Evolutionary conservation across 257 asterid species (phyloP).

Genomic region (Rhazya stricta): DNA sequence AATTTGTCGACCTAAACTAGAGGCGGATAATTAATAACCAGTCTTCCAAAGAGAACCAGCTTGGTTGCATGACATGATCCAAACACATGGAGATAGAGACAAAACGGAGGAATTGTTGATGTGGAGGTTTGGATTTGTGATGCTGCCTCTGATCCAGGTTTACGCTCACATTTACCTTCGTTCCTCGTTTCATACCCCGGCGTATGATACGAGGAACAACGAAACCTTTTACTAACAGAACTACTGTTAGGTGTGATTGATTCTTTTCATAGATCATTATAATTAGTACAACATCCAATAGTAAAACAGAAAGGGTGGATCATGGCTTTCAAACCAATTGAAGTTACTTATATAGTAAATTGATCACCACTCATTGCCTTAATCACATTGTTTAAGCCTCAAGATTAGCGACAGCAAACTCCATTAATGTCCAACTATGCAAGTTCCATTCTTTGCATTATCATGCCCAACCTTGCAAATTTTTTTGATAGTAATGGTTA

Average conservation of each 20-base stretch:
- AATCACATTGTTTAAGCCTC: not conserved
- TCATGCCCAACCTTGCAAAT: not conserved
- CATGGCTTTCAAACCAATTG: not conserved
- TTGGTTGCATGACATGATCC: no score
- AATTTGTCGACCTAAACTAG: no score
- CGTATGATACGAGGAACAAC: no score
- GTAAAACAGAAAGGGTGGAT: not conserved
- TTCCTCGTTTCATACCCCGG: no score
- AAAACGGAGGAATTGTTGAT: no score
- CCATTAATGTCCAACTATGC: conserved; percentile 7
- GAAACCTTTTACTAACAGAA: not conserved
- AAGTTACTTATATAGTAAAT: not conserved
- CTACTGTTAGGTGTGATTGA: not conserved
- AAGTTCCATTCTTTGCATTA: conserved; percentile 5
- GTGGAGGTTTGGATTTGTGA: no score
- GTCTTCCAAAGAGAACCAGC: no score
- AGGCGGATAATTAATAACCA: no score
- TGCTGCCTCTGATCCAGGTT: no score
- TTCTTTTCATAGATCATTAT: not conserved
- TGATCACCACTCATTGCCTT: not conserved
- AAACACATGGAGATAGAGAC: no score
- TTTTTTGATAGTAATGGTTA: not conserved
- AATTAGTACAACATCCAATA: not conserved
- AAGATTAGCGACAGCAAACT: conserved; percentile 1
- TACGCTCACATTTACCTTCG: not conserved